Base-by-base conservation (phyloP, 805 yeast genomes). In the Metschnikowia lachancei region DNA sequence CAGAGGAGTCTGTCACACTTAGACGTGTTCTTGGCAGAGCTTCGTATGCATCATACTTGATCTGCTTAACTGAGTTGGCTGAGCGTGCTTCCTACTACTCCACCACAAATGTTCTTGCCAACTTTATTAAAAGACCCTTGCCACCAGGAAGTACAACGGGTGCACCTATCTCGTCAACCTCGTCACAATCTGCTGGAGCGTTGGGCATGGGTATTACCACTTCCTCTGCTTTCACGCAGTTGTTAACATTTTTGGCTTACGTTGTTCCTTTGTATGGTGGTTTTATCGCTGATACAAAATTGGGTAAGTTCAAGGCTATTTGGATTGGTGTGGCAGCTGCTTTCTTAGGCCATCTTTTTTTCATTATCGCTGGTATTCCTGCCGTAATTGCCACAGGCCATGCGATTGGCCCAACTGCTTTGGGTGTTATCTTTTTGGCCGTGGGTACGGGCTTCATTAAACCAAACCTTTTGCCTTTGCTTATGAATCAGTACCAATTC, bases 81-180 rank as follows among this genome's bases (percentile, higher is more conserved):
- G 82, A 77, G 61, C 69, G 82, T 64, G 81, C 78, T 44, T 75
- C 81, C 5, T 77, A 77, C 56, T 77, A 74, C 52, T 78, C 81
- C 19, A 67, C 69, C 9, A 56, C 65, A 33, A 74, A 74, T 54
- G 58, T 73, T 38, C 65, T 77, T 45, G 61, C 75, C 26, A 77
- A 77, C 56, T 77, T 77, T 53, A 69, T 77, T 46, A 76, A 73
- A 63, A 68, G 79, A 62, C 77, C 78, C n/a, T 61, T 77, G 39
- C 81, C 82, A 12, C 59, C 57, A 31, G 75, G 76, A 37, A 73
- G 77, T 14, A 71, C 72, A 20, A 75, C 78, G 38, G 76, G 77
- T 49, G 72, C 75, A 17, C 62, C 64, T 5, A 42, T 55, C n/a
- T 53, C 57, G 14, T 61, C 54, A 18, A 44, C 58, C 10, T 65